Base-by-base conservation (phyloP, 805 yeast genomes). In the Isabelozyma gotoi region DNA sequence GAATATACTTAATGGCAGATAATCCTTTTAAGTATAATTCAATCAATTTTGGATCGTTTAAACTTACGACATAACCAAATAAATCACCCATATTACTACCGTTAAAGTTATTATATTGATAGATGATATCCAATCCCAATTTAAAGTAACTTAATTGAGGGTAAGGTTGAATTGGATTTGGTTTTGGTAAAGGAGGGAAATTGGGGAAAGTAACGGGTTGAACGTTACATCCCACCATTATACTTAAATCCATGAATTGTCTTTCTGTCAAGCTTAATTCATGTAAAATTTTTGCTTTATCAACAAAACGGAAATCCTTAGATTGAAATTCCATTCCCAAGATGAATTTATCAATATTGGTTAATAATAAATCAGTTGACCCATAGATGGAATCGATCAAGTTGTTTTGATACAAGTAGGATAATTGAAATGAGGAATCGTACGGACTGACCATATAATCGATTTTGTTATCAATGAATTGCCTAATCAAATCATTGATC, bases 391-490 rank as follows among this genome's bases (percentile, higher is more conserved):
- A 82, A 60, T 91, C 90, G 40, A 92, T 77, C 37, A 72, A 65
- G 0, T 70, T 73, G 39, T 70, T 71, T 36, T 76, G 76, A 48
- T 76, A 74, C 53, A 92, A 66, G 55, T 88, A 89, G 5, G 86
- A 80, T 53, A 94, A 71, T 63, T 92, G 97, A 33, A 83, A 77
- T 66, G 89, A 82, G 0, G 97, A 81, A 36, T 82, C 74, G 57
- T 82, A 90, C 4, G 98, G 98, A 29, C 96, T 85, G 10, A 90
- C 79, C 44, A 89, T 63, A 57, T 77, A 91, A 45, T 83, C 85
- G 10, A 88, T 65, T 2, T 70, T 76, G 39, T 74, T 70, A 16
- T 74, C 76, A 31, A 74, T 72, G 45, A 92, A 78, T 42, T 78
- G 76, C 18, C 71, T 65, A 45, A 86, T 69, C 48, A 89, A 69